Conservation (phyloP, 108 stramenopile genomes). For the Pseudonitzschia delicatissima region DNA sequence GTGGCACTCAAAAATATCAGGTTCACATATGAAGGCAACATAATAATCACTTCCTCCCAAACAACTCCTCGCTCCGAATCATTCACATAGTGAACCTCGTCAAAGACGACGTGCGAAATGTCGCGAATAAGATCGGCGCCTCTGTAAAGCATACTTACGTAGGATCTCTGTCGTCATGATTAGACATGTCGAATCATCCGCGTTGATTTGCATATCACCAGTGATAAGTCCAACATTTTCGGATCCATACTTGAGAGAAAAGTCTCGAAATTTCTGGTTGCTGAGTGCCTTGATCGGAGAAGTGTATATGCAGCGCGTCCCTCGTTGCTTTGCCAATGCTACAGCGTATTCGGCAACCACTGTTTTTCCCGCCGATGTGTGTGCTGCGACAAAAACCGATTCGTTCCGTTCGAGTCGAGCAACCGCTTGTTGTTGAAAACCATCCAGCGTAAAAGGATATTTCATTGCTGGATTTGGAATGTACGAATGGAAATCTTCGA, state of each 20-base stretch:
- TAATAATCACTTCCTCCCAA: slow-evolving; percentile 96
- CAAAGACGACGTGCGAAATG: slow-evolving; percentile 94
- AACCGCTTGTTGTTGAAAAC: slow-evolving; percentile 95
- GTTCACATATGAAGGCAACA: slow-evolving; percentile 90
- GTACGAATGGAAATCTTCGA: slow-evolving; percentile 62
- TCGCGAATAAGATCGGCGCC: slow-evolving; percentile 98
- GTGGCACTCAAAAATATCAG: slow-evolving; percentile 96
- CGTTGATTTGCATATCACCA: slow-evolving; percentile 99
- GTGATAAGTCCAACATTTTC: slow-evolving; percentile 94
- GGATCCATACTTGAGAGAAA: slow-evolving; percentile 81
- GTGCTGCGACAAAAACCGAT: slow-evolving; percentile 94
- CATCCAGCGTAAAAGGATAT: slow-evolving; percentile 94
- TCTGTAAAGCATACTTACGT: slow-evolving; percentile 94
- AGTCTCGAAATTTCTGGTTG: slow-evolving; percentile 80
- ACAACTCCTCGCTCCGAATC: slow-evolving; percentile 95
- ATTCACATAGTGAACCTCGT: slow-evolving; percentile 91
- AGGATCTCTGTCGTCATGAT: slow-evolving; percentile 99
- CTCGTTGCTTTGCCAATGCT: slow-evolving; percentile 84
- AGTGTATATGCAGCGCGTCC: slow-evolving; percentile 95
- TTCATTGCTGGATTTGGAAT: slow-evolving; percentile 85
- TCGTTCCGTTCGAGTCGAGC: slow-evolving; percentile 88
- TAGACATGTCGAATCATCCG: slow-evolving; percentile 84
- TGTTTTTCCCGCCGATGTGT: slow-evolving; percentile 95
- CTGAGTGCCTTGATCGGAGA: slow-evolving; percentile 70
- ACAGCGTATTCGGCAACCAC: slow-evolving; percentile 93